Evolutionary conservation across 2,329 filamentous ascomycete genomes (phyloP).

Genomic region (Penicillium thymicola): DNA sequence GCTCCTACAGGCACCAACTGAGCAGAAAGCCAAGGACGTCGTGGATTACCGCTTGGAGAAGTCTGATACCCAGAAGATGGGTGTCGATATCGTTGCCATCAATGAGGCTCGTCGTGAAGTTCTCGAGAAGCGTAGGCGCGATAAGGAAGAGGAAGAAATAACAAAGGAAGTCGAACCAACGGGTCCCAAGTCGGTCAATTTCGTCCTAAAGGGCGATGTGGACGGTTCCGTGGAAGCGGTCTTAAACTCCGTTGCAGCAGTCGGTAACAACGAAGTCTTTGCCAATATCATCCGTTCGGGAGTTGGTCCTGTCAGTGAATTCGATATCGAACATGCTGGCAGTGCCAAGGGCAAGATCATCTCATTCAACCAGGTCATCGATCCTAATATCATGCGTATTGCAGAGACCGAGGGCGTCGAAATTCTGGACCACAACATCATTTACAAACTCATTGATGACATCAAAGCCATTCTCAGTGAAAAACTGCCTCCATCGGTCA

Average conservation of each 20-base stretch:
- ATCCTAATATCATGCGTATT: conserved; percentile 63
- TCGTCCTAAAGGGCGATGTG: conserved; percentile 90
- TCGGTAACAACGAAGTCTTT: conserved; percentile 81
- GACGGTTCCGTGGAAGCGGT: conserved; percentile 92
- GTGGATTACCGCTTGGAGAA: conserved; percentile 72
- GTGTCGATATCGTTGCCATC: conserved; percentile 71
- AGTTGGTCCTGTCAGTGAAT: conserved; percentile 77
- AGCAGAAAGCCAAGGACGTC: conserved; percentile 74
- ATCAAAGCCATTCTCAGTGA: conserved; percentile 61
- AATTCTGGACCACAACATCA: conserved; percentile 76
- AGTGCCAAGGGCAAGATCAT: conserved; percentile 72
- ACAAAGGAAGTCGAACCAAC: conserved; percentile 36
- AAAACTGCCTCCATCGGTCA: conserved; percentile 64
- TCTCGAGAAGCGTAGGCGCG: conserved; percentile 48
- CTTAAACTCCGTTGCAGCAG: conserved; percentile 67
- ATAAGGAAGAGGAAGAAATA: conserved; percentile 34
- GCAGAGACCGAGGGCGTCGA: conserved; percentile 70
- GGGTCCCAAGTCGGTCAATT: conserved; percentile 63
- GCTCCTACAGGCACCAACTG: conserved; percentile 76
- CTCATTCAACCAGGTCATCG: conserved; percentile 76
- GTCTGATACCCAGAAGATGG: conserved; percentile 62
- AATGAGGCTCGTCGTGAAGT: conserved; percentile 64
- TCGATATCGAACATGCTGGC: conserved; percentile 82
- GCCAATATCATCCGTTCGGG: conserved; percentile 72
- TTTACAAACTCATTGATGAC: conserved; percentile 51